Percentiles rank a stretch among this genome's conserved stretches.
Conservation (phyloP, 495 filamentous ascomycete genomes). For the Sphaerosporella brunnea region DNA sequence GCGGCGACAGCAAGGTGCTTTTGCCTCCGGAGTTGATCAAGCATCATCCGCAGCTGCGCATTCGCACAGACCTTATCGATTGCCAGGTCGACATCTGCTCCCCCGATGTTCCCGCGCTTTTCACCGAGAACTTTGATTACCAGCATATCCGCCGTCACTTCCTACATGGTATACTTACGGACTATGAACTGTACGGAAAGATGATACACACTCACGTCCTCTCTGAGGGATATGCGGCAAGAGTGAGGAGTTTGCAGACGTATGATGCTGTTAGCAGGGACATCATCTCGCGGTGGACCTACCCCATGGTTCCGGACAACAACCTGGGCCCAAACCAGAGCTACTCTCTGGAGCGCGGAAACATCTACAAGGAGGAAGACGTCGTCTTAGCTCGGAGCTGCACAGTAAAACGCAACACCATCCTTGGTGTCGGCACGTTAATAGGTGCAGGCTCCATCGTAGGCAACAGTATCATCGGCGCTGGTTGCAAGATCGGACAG, state of each 20-base stretch:
- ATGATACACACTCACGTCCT: slow-evolving; percentile 84
- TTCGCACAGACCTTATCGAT: slow-evolving; percentile 79
- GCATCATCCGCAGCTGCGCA: slow-evolving; percentile 47
- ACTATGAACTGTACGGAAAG: slow-evolving; percentile 91
- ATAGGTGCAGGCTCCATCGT: slow-evolving; percentile 56
- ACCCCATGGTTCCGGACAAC: slow-evolving; percentile 79
- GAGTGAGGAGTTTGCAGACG: slow-evolving; percentile 66
- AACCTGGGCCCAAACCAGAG: slow-evolving; percentile 61
- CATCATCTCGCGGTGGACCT: slow-evolving; percentile 73
- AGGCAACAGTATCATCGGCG: slow-evolving; percentile 57
- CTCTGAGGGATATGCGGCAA: slow-evolving; percentile 52
- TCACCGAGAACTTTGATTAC: slow-evolving; percentile 97
- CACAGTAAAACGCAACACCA: slow-evolving; percentile 36
- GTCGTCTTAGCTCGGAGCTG: slow-evolving; percentile 57
- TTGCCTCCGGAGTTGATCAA: slow-evolving; percentile 53
- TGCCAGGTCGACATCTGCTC: slow-evolving; percentile 96
- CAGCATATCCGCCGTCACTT: slow-evolving; percentile 76
- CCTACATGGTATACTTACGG: slow-evolving; percentile 78
- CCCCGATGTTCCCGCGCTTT: slow-evolving; percentile 79
- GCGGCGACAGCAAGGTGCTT: slow-evolving; percentile 25
- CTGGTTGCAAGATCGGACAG: slow-evolving; percentile 66
- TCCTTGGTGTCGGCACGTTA: slow-evolving; percentile 58
- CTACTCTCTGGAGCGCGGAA: slow-evolving; percentile 48
- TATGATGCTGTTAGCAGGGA: slow-evolving; percentile 87
- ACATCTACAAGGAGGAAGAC: slow-evolving; percentile 51